A percentile compares a stretch with the other conserved stretches of the same genome.
These are phyloP conservation scores for Linnemannia schmuckeri DNA, from an alignment of 192 early-diverging fungal genomes.

Conservation along the genomic window DNA sequence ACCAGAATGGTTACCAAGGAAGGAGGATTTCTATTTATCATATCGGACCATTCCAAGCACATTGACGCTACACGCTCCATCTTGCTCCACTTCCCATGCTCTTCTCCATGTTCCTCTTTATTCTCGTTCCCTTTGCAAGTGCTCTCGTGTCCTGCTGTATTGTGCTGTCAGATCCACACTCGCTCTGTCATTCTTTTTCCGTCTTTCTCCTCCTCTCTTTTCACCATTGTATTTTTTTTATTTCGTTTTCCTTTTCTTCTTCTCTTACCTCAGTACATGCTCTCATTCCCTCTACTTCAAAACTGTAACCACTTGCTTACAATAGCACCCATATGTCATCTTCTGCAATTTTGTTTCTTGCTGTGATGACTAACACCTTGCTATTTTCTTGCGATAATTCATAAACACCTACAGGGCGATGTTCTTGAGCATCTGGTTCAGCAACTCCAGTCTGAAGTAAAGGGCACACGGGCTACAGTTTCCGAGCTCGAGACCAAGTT, in stretches of 20 bases:
- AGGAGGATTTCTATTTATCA: neutral
- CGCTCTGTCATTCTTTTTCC: neutral
- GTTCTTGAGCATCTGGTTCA: conserved; percentile 30
- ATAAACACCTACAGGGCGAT: conserved; percentile 12
- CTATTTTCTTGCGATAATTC: neutral
- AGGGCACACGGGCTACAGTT: conserved; percentile 38
- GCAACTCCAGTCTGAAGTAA: conserved; percentile 43
- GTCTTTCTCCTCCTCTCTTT: neutral
- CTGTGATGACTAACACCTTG: neutral
- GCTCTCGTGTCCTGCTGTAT: neutral
- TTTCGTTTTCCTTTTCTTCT: neutral
- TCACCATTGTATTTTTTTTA: neutral
- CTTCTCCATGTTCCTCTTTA: neutral
- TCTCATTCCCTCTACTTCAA: neutral
- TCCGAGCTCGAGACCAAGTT: conserved; percentile 32
- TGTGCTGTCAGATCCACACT: neutral
- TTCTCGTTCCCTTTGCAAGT: neutral
- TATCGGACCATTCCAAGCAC: neutral
- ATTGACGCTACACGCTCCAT: neutral
- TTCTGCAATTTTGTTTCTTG: neutral
- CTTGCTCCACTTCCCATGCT: neutral
- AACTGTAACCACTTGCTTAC: neutral
- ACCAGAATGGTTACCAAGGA: neutral
- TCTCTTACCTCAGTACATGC: too few relatives aligned
- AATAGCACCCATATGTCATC: neutral